Evolutionary conservation across 768 basidiomycete species (phyloP).

Genomic region (Suillus spraguei): DNA sequence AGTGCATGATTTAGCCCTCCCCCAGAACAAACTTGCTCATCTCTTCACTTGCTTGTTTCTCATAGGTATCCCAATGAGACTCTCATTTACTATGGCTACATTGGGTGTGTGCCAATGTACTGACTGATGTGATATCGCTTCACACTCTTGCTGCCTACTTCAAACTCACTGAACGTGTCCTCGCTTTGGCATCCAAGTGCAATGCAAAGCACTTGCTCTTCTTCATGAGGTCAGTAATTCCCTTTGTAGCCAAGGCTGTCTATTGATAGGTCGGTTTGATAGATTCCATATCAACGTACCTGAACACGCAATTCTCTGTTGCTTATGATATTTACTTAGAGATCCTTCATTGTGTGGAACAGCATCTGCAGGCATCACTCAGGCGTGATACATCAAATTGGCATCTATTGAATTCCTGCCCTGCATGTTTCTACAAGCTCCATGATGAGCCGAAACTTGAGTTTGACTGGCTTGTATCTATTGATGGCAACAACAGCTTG

Average conservation of each 20-base stretch:
- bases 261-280: too few species aligned
- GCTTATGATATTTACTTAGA: slow-evolving; percentile 18
- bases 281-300: slow-evolving; percentile 14
- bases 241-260: too few species aligned
- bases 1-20: too few species aligned
- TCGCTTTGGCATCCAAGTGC: neutral
- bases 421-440: slow-evolving; percentile 15
- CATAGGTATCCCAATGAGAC: slow-evolving; percentile 7
- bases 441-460: slow-evolving; percentile 8
- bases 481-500: slow-evolving; percentile 20
- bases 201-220: neutral
- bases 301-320: slow-evolving; percentile 3
- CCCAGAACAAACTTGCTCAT: neutral
- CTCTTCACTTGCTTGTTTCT: neutral
- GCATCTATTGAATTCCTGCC: slow-evolving; percentile 15
- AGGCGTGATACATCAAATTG: slow-evolving; percentile 8
- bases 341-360: slow-evolving; percentile 12
- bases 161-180: slow-evolving; percentile 1
- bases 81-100: slow-evolving; percentile 19
- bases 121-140: slow-evolving; percentile 19
- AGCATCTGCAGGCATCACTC: neutral
- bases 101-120: slow-evolving; percentile 22
- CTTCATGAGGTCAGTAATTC: neutral
- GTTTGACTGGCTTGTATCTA: slow-evolving; percentile 7
- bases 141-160: slow-evolving; percentile 1